A percentile compares a stretch with the other conserved stretches of the same genome.
These are phyloP conservation scores for Paraphaeosphaeria sporulosa DNA, from an alignment of 2,329 filamentous ascomycete genomes.

Conservation along the genomic window DNA sequence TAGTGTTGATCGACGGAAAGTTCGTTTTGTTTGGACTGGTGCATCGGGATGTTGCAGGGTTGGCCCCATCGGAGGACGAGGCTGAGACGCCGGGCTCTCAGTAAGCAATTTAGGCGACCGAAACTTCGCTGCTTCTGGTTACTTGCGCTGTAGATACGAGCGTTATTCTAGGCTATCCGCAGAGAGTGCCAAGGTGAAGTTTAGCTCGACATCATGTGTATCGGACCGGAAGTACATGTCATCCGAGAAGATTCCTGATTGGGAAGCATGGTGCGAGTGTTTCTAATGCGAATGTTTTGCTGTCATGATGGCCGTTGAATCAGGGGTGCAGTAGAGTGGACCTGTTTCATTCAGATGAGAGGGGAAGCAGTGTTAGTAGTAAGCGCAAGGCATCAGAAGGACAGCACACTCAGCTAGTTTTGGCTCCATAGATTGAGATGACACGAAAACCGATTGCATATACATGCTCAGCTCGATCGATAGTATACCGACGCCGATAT, in stretches of 20 bases:
- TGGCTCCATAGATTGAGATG: background rate
- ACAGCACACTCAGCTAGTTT: background rate
- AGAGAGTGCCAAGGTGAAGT: slow-evolving; percentile 6
- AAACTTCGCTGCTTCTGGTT: background rate
- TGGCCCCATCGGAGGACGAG: slow-evolving; percentile 14
- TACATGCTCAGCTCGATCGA: background rate
- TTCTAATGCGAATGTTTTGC: background rate
- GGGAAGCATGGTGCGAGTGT: background rate
- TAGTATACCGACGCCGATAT: background rate
- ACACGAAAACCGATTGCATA: background rate
- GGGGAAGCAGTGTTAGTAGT: background rate
- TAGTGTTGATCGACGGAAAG: background rate
- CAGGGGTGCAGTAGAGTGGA: background rate
- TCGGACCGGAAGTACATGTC: too few species aligned
- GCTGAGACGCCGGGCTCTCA: slow-evolving; percentile 17
- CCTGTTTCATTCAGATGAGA: background rate
- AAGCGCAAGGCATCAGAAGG: background rate
- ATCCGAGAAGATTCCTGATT: background rate
- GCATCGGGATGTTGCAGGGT: background rate
- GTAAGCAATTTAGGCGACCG: slow-evolving; percentile 1
- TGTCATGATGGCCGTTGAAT: background rate
- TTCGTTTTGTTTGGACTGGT: background rate
- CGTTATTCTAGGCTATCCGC: background rate
- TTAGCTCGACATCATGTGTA: background rate
- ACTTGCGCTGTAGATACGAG: background rate